phyloP scores from a whole-genome alignment of 2,329 filamentous ascomycete genomes.

The Neonectria punicea region DNA sequence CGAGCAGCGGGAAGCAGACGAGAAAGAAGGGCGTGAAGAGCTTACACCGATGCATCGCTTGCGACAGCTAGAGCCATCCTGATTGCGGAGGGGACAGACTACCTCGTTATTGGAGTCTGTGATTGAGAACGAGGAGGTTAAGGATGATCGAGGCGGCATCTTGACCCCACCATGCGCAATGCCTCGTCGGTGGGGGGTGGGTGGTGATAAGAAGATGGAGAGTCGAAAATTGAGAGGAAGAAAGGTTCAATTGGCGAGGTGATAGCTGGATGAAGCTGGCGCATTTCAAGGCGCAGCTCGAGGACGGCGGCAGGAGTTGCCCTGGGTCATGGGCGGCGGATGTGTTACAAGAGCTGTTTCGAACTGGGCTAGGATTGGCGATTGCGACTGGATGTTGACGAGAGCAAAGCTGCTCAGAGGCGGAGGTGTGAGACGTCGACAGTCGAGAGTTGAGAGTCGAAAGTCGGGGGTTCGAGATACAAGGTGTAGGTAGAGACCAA shows the following conservation, averaged over 20 bases:
- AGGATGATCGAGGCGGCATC: constrained; percentile 90
- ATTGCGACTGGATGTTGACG: constrained; percentile 29
- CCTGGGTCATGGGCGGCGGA: constrained; percentile 39
- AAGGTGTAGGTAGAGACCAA: constrained; percentile 12
- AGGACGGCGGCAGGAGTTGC: constrained; percentile 32
- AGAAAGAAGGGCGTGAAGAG: constrained; percentile 49
- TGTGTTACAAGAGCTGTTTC: constrained; percentile 43
- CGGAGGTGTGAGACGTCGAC: constrained; percentile 22
- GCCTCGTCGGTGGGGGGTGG: constrained; percentile 39
- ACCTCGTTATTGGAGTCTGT: constrained; percentile 95
- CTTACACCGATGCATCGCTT: constrained; percentile 98
- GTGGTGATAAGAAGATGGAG: constrained; percentile 32
- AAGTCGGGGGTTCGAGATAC: constrained; percentile 6
- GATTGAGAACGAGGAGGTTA: constrained; percentile 91
- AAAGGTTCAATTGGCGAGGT: constrained; percentile 47
- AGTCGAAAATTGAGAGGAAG: constrained; percentile 30
- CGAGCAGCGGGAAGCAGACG: neutral
- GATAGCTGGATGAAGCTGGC: constrained; percentile 35
- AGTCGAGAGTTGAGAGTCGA: constrained; percentile 12
- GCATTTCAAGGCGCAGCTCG: constrained; percentile 42
- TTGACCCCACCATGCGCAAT: constrained; percentile 68
- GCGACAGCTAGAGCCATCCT: constrained; percentile 95
- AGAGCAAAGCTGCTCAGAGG: constrained; percentile 25
- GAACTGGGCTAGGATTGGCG: constrained; percentile 36
- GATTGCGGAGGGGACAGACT: constrained; percentile 93